Conservation (phyloP, 2,329 filamentous ascomycete species). For the Hypomyces rosellus region DNA sequence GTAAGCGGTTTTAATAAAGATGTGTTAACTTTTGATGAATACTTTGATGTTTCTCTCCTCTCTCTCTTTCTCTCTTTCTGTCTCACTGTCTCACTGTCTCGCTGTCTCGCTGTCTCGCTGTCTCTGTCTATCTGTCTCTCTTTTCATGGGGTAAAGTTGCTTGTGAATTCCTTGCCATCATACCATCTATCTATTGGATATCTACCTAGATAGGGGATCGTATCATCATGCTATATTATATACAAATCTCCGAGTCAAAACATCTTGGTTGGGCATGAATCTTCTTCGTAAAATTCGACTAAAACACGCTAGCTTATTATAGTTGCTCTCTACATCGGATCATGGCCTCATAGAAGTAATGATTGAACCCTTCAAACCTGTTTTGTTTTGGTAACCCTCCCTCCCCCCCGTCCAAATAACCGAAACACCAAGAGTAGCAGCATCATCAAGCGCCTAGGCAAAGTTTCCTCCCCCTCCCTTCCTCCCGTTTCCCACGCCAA, state of each 20-base stretch:
- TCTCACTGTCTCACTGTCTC: too few relatives aligned
- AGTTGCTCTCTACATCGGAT: neutral
- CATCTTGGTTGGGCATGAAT: neutral
- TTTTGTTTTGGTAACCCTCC: neutral
- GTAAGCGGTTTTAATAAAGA: neutral
- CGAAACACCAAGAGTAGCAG: neutral
- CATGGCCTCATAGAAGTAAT: constrained; percentile 1
- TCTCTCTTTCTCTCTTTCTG: too few relatives aligned
- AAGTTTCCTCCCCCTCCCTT: too few relatives aligned
- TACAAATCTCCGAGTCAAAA: neutral
- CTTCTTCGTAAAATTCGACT: neutral
- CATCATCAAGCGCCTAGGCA: too few relatives aligned
- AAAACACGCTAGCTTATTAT: constrained; percentile 7
- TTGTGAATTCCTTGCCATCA: neutral
- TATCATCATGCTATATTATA: neutral
- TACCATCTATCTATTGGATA: neutral
- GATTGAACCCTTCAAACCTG: too few relatives aligned
- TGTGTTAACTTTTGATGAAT: neutral
- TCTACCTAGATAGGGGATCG: neutral
- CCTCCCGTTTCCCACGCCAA: neutral
- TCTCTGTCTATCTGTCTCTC: too few relatives aligned
- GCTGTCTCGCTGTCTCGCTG: too few relatives aligned
- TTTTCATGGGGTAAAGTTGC: neutral
- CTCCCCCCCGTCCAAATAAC: constrained; percentile 1
- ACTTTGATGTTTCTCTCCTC: neutral